Evolutionary conservation across 805 yeast genomes (phyloP).

Genomic region (Cyberlindnera veronae): DNA sequence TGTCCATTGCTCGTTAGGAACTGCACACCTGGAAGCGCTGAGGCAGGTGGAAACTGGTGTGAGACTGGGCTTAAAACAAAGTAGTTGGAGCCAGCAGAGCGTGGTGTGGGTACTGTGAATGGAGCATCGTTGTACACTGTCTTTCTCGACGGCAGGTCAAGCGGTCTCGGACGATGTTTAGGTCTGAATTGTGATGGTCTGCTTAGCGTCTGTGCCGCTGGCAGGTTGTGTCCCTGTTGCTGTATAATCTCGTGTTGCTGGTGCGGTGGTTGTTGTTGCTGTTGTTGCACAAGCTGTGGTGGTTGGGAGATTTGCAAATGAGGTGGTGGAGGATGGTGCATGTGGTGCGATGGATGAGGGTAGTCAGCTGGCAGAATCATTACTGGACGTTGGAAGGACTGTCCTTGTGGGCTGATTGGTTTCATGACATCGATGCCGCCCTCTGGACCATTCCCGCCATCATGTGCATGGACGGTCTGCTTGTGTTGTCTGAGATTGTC

Average conservation of each 20-base stretch:
- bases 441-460: no score
- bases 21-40: slow-evolving; percentile 21
- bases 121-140: slow-evolving; percentile 22
- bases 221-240: slow-evolving; percentile 11
- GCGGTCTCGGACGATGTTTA: slow-evolving; percentile 28
- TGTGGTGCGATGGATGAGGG: slow-evolving; percentile 3
- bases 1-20: slow-evolving; percentile 8
- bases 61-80: slow-evolving; percentile 20
- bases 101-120: slow-evolving; percentile 22
- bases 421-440: slow-evolving; percentile 2
- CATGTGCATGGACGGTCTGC: slow-evolving; percentile 69
- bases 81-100: slow-evolving; percentile 18
- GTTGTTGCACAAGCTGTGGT: slow-evolving; percentile 2
- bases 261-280: slow-evolving; percentile 4
- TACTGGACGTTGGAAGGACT: background rate
- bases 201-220: slow-evolving; percentile 17
- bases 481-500: slow-evolving; percentile 91
- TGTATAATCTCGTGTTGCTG: slow-evolving; percentile 6
- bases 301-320: slow-evolving; percentile 3
- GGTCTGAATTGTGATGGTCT: slow-evolving; percentile 26
- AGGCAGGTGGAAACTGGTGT: slow-evolving; percentile 10
- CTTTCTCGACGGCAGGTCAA: slow-evolving; percentile 15
- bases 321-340: background rate
- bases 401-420: slow-evolving; percentile 7
- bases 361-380: background rate